phyloP scores from a whole-genome alignment of 768 basidiomycete species.

The Leccinum pellstonianum region DNA sequence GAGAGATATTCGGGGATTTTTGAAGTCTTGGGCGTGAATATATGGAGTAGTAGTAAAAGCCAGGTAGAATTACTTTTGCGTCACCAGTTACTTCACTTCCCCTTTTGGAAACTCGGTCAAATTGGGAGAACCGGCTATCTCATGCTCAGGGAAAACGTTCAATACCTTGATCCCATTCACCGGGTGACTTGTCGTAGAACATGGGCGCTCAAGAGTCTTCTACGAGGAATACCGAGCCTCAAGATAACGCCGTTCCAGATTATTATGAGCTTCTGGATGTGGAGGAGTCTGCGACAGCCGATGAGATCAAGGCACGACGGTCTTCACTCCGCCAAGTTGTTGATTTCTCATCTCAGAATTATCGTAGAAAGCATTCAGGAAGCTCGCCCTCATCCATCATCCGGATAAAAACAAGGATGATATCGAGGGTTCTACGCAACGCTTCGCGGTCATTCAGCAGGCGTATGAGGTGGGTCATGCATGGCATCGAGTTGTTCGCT shows the following conservation, averaged over 20 bases:
- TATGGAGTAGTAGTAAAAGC: not conserved
- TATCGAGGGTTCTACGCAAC: constrained; percentile 79
- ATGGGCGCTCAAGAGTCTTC: constrained; percentile 77
- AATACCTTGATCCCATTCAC: not conserved
- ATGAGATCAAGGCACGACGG: constrained; percentile 79
- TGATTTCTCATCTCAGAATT: constrained; percentile 4
- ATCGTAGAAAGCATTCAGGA: constrained; percentile 74
- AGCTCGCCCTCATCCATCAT: constrained; percentile 80
- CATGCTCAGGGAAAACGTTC: not conserved
- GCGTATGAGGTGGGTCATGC: constrained; percentile 79
- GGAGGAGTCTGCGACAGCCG: constrained; percentile 75
- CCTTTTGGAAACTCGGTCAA: constrained; percentile 13
- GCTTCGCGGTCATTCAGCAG: constrained; percentile 87
- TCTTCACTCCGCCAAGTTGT: not conserved
- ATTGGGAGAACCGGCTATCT: not conserved
- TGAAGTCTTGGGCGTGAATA: not conserved
- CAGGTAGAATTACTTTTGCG: not conserved
- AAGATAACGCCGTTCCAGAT: constrained; percentile 43
- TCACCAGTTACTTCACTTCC: constrained; percentile 3
- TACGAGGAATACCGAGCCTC: constrained; percentile 32
- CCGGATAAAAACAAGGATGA: constrained; percentile 87
- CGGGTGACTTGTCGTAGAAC: not conserved
- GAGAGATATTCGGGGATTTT: not conserved
- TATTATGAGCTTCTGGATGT: constrained; percentile 85
- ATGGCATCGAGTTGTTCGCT: not conserved